Conservation (phyloP, 768 basidiomycete species). For the Agaricus sinodeliciosus region DNA sequence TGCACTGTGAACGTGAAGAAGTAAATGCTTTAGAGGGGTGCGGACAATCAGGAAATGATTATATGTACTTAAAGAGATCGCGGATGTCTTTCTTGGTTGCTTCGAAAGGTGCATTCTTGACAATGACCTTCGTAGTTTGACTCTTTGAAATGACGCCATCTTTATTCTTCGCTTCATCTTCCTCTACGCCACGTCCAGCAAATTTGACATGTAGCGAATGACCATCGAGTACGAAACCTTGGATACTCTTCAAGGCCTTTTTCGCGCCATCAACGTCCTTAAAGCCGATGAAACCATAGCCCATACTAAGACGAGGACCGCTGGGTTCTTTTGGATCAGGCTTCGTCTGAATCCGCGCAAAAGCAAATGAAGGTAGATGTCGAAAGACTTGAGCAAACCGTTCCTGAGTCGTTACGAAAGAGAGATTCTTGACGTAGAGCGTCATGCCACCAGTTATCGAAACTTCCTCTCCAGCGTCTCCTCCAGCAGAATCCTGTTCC, state of each 20-base stretch:
- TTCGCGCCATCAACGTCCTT: conserved; percentile 65
- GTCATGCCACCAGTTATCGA: conserved; percentile 66
- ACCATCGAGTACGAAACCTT: conserved; percentile 82
- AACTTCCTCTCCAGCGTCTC: conserved; percentile 30
- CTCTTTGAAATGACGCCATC: conserved; percentile 40
- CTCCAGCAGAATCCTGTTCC: conserved; percentile 30
- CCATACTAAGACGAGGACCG: conserved; percentile 73
- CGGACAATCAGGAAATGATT: not conserved
- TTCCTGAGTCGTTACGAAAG: conserved; percentile 85
- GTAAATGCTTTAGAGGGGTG: not conserved
- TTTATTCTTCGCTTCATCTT: conserved; percentile 30
- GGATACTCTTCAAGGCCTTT: conserved; percentile 68
- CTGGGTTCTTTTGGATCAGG: conserved; percentile 72
- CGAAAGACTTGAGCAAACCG: conserved; percentile 64
- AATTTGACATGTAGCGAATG: conserved; percentile 81
- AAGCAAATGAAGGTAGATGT: conserved; percentile 72
- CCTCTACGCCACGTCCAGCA: conserved; percentile 77
- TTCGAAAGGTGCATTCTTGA: conserved; percentile 98
- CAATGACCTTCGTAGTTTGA: conserved; percentile 88
- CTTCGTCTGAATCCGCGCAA: conserved; percentile 89
- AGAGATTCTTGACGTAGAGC: conserved; percentile 90
- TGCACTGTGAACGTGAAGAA: conserved; percentile 38
- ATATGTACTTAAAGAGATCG: conserved; percentile 77
- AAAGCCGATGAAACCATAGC: conserved; percentile 95
- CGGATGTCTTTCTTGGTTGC: conserved; percentile 89